These are phyloP conservation scores for Leavenworthia alabamica DNA, from an alignment of 345 rosid genomes.

Conservation along the genomic window DNA sequence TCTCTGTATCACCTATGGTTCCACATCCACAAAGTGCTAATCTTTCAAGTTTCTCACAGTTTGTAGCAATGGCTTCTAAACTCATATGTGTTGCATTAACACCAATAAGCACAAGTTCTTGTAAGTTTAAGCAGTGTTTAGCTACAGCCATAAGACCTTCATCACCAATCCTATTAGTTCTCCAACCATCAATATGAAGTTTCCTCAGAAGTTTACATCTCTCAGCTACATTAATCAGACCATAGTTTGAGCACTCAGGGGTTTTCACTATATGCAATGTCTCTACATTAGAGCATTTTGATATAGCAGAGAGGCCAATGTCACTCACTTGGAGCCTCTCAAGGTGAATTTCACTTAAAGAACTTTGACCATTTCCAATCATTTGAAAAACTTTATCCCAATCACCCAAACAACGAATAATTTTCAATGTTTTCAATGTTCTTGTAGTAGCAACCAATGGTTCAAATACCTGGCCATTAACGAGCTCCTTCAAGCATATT, in stretches of 20 bases:
- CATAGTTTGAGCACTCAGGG: conserved; percentile 66
- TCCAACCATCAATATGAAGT: conserved; percentile 89
- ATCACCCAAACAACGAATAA: conserved; percentile 83
- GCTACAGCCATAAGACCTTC: conserved; percentile 75
- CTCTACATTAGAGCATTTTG: conserved; percentile 57
- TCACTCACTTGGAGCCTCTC: conserved; percentile 90
- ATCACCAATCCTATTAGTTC: conserved; percentile 73
- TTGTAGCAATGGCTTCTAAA: conserved; percentile 46
- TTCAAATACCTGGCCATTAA: conserved; percentile 72
- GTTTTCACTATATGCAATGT: conserved; percentile 67
- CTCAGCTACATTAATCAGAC: conserved; percentile 57
- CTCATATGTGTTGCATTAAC: conserved; percentile 67
- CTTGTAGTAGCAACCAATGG: conserved; percentile 50
- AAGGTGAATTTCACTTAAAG: conserved; percentile 56
- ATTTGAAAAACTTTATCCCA: conserved; percentile 66
- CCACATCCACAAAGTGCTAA: conserved; percentile 75
- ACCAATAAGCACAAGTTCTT: conserved; percentile 84
- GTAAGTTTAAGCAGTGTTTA: conserved; percentile 51
- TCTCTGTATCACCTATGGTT: conserved; percentile 66
- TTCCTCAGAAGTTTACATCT: conserved; percentile 63
- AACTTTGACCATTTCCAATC: conserved; percentile 36
- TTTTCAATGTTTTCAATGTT: conserved; percentile 56
- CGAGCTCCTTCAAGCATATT: conserved; percentile 77
- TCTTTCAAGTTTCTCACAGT: conserved; percentile 64
- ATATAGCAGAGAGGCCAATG: conserved; percentile 51